These are phyloP conservation scores for Triangularia verruculosa DNA, from an alignment of 2,329 filamentous ascomycete genomes.

Conservation along the genomic window DNA sequence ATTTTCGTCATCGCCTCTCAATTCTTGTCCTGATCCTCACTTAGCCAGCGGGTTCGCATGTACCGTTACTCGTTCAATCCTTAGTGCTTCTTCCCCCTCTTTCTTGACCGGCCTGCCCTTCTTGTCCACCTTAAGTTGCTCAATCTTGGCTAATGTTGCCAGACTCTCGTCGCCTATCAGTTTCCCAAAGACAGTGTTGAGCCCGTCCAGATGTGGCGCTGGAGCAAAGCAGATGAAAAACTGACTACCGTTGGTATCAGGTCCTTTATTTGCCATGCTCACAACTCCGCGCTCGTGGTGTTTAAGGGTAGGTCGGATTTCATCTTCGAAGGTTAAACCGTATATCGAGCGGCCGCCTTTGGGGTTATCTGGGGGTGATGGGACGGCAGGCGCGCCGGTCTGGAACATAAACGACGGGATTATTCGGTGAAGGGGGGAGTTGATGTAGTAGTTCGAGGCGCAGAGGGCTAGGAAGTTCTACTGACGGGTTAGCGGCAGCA, in stretches of 20 bases:
- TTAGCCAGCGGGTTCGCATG: conserved; percentile 77
- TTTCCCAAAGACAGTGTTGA: conserved; percentile 81
- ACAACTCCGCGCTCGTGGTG: conserved; percentile 68
- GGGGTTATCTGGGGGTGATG: conserved; percentile 52
- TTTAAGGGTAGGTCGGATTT: conserved; percentile 68
- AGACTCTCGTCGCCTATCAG: conserved; percentile 63
- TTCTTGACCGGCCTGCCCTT: conserved; percentile 62
- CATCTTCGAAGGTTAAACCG: conserved; percentile 72
- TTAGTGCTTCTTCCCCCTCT: conserved; percentile 44
- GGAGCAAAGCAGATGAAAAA: conserved; percentile 80
- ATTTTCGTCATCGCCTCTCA: neutral
- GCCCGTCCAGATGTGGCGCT: conserved; percentile 75
- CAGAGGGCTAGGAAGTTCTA: conserved; percentile 86
- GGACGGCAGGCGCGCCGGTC: conserved; percentile 62
- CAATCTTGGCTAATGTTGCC: conserved; percentile 66
- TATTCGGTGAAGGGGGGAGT: conserved; percentile 73
- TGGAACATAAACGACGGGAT: conserved; percentile 82
- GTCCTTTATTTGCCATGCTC: conserved; percentile 77
- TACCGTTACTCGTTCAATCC: conserved; percentile 67
- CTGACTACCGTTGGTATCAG: conserved; percentile 71
- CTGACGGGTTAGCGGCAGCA: neutral
- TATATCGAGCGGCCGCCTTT: conserved; percentile 73
- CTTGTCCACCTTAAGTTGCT: conserved; percentile 70
- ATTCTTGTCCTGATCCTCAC: neutral
- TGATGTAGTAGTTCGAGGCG: conserved; percentile 73